Evolutionary conservation across 768 basidiomycete species (phyloP), one percentile per base, ranked within the genome.

Genomic region (Kwoniella pini): DNA sequence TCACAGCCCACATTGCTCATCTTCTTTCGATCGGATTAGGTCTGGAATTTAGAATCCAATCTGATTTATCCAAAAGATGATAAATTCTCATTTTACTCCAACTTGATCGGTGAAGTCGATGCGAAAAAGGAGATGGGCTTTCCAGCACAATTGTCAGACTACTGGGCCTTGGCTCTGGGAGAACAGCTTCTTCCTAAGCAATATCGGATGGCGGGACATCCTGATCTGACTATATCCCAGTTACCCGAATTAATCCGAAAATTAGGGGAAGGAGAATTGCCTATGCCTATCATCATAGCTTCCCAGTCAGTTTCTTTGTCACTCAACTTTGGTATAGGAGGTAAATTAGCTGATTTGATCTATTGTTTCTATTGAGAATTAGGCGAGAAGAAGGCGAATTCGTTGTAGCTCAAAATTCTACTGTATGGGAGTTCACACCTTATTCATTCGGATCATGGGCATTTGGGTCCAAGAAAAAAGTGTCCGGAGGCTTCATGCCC

Each of bases 401-500:
- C 19, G 72, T 78, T 54, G 58, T 76, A 21, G 62, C 77, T 1
- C 63, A 64, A 36, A 79, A 79, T 49, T 71, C 75, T 1, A 77
- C 79, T 17, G 55, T 74, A 17, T 79, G 71, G 70, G 79, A 79
- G 51, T 72, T 77, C 49, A 74, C 75, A 1, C 72, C 73, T 10
- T 69, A 54, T 21, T 74, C 76, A 56, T 79, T 78, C 45, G 79
- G 79, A 6, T 63, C 71, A 4, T 79, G 79, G 79, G 65, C 57
- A 28, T 75, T 70, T 44, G 77, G 75, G 11, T 60, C 46, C 19
- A 65, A 61, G 13, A 54, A 45, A 4, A 71, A 88, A 10, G 81
- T 76, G 52, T 79, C 88, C 6, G 85, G 85, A n/a, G 86, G 88
- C 0, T 90, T 88, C 74, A 80, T 80, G 4, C 79, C 81, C 0